Conservation (phyloP, 306 rosid species). For the Vicia faba region DNA sequence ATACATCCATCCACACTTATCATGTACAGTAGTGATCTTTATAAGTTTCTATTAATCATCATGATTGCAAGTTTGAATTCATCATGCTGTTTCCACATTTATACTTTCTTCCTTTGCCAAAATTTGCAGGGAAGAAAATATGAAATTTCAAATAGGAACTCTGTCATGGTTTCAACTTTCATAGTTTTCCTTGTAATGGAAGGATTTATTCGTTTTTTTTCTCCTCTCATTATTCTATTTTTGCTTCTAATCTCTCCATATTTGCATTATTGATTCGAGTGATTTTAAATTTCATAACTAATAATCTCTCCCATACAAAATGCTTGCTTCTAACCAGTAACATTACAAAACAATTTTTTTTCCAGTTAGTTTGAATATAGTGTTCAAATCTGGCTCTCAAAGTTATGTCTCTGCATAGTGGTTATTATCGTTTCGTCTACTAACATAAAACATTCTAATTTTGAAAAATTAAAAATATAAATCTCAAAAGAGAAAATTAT, state of each 20-base stretch:
- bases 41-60: slow-evolving; percentile 45
- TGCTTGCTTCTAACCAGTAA: too few relatives aligned
- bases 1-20: slow-evolving; percentile 52
- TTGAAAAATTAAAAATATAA: too few relatives aligned
- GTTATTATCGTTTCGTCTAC: too few relatives aligned
- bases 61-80: slow-evolving; percentile 38
- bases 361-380: too few relatives aligned
- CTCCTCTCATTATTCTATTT: not conserved
- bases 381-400: too few relatives aligned
- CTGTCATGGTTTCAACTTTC: slow-evolving; percentile 42
- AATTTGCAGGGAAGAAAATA: slow-evolving; percentile 32
- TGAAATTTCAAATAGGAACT: slow-evolving; percentile 38
- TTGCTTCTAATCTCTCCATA: slow-evolving; percentile 10
- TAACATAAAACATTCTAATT: too few relatives aligned
- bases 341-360: too few relatives aligned
- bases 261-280: too few relatives aligned
- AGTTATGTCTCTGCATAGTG: too few relatives aligned
- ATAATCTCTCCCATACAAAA: too few relatives aligned
- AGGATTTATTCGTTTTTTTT: not conserved
- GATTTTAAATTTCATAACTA: too few relatives aligned
- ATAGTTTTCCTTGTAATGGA: slow-evolving; percentile 29
- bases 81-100: slow-evolving; percentile 35
- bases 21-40: slow-evolving; percentile 46
- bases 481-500: too few relatives aligned
- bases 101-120: slow-evolving; percentile 24